Percentiles rank a stretch among this genome's conserved stretches.
Evolutionary conservation across 1,139 yeast species (phyloP).

Genomic region (Sugiyamaella sp.): DNA sequence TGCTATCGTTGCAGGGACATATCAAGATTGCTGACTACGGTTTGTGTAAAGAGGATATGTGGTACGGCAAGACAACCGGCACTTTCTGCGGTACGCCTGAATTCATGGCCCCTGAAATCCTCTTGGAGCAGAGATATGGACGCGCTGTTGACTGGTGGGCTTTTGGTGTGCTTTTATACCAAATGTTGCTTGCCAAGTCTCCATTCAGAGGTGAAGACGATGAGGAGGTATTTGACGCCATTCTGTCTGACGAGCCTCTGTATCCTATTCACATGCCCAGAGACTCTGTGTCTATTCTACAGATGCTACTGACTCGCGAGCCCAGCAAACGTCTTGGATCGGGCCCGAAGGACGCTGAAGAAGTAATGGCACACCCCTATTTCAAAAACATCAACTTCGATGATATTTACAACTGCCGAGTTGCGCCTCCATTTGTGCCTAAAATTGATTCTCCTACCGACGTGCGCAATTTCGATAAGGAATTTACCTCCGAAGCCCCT

Average conservation of each 20-base stretch:
- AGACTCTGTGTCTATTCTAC: conserved; percentile 91
- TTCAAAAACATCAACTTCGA: conserved; percentile 89
- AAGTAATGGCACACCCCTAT: conserved; percentile 93
- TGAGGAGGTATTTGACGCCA: conserved; percentile 98
- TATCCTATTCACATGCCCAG: conserved; percentile 98
- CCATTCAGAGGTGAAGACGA: conserved; percentile 99
- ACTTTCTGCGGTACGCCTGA: conserved; percentile 99
- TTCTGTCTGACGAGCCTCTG: conserved; percentile 93
- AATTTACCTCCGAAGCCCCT: conserved; percentile 93
- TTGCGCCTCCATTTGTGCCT: conserved; percentile 71
- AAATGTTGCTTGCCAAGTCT: conserved; percentile 93
- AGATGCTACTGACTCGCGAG: conserved; percentile 86
- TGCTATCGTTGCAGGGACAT: conserved; percentile 90
- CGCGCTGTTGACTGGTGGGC: conserved; percentile 99
- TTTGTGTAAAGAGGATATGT: conserved; percentile 94
- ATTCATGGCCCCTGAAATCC: conserved; percentile 98
- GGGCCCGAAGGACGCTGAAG: conserved; percentile 85
- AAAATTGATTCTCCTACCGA: conserved; percentile 86
- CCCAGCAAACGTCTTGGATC: conserved; percentile 83
- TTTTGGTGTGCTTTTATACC: conserved; percentile 92
- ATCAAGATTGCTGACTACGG: conserved; percentile 97
- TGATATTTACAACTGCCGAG: conserved; percentile 71
- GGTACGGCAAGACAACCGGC: conserved; percentile 85
- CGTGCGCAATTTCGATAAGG: conserved; percentile 90
- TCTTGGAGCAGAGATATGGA: conserved; percentile 88